Evolutionary conservation across 805 yeast species (phyloP).

Genomic region (Saccharomycopsis oosterbeekiorum): DNA sequence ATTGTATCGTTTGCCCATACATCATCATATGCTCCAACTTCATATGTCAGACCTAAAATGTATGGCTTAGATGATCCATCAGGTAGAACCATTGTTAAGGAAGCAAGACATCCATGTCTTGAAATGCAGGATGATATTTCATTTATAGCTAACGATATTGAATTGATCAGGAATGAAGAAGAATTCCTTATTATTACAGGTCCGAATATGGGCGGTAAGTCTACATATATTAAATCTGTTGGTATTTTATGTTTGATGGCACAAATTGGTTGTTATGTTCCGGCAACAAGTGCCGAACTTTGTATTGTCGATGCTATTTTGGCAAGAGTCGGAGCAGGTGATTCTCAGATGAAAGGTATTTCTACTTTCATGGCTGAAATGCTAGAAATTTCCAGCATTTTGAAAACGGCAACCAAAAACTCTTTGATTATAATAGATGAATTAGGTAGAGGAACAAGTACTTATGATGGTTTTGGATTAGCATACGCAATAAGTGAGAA

Average conservation of each 20-base stretch:
- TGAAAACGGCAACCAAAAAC: constrained; percentile 66
- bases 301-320: constrained; percentile 83
- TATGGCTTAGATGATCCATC: constrained; percentile 37
- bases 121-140: constrained; percentile 84
- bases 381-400: constrained; percentile 85
- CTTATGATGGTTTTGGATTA: constrained; percentile 95
- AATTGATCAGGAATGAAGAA: constrained; percentile 41
- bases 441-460: constrained; percentile 75
- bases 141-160: constrained; percentile 90
- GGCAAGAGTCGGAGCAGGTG: constrained; percentile 98
- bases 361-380: constrained; percentile 96
- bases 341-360: constrained; percentile 92
- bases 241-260: constrained; percentile 83
- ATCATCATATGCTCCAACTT: constrained; percentile 70
- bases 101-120: constrained; percentile 91
- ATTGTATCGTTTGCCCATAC: constrained; percentile 78
- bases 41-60: constrained; percentile 68
- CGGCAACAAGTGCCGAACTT: constrained; percentile 68
- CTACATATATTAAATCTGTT: constrained; percentile 82
- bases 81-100: constrained; percentile 46
- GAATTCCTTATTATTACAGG: constrained; percentile 87
- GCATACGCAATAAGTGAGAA: constrained; percentile 95
- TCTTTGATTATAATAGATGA: constrained; percentile 89
- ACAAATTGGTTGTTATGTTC: constrained; percentile 85
- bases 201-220: constrained; percentile 97